Evolutionary conservation across 2,329 filamentous ascomycete genomes (phyloP), one percentile per base, ranked within the genome.

Genomic region (Aurifilum marmelostoma): DNA sequence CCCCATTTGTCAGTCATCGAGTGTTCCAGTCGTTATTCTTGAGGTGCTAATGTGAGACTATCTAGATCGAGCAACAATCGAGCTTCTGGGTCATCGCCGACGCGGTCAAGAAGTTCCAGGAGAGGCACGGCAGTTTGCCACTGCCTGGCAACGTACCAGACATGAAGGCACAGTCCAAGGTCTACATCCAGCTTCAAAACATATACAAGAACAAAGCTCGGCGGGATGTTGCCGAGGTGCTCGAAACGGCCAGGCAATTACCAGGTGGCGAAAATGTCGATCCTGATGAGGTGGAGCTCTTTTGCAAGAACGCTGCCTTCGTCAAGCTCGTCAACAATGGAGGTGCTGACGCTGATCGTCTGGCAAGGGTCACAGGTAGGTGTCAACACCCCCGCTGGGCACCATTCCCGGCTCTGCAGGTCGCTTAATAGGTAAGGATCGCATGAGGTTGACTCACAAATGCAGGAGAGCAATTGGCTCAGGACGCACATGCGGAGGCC

Each of bases 251-350:
- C 56, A 88, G 88, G 61, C 79, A 82, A 43, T 77, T 80, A 65
- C 77, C 83, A 41, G 80, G 77, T 79, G 88, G 79, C 75, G 83
- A 80, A 73, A 76, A 77, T 72, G 85, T 97, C 68, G 85, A 91
- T 61, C 83, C 88, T 59, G 87, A 87, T 66, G 93, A 97, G 74
- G 90, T 98, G 60, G 94, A 97, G 76, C 84, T 91, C 47, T 98
- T 97, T 79, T 98, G 95, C 86, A 97, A 97, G 81, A 97, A 97
- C 74, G 95, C 94, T 63, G 92, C 92, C 61, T 96, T 97, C 77
- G 91, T 97, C 77, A 97, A 96, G 80, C 87, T 98, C 62, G 90
- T 98, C 68, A 91, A 91, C 73, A 82, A 83, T 60, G 77, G 79
- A 63, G 77, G 76, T 61, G 77, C 82, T 64, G 79, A 78, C 32